Conservation (phyloP, 257 asterid genomes). For the Solanum virginianum region DNA sequence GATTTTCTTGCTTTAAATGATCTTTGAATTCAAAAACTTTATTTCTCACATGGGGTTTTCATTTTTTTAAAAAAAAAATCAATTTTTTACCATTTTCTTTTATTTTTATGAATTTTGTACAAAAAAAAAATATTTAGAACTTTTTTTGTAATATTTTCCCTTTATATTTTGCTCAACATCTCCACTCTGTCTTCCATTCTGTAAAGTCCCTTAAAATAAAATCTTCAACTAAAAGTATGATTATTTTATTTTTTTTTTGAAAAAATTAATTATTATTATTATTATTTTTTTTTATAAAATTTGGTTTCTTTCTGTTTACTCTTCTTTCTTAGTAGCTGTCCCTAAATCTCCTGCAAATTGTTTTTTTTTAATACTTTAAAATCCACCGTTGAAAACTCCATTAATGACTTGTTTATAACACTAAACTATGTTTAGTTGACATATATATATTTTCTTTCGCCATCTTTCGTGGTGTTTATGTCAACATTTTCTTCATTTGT, state of each 20-base stretch:
- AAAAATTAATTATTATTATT: neutral
- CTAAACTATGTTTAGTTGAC: slow-evolving; percentile 17
- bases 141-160: neutral
- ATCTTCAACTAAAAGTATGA: neutral
- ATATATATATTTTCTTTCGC: neutral
- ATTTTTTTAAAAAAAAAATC: neutral
- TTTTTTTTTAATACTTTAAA: slow-evolving; percentile 9
- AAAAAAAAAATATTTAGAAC: neutral
- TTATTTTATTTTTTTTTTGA: neutral
- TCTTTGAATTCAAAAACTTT: neutral
- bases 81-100: neutral
- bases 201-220: slow-evolving; percentile 26
- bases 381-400: slow-evolving; percentile 10
- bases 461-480: too few relatives aligned
- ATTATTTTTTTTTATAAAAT: neutral
- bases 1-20: neutral
- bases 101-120: neutral
- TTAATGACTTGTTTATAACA: slow-evolving; percentile 12
- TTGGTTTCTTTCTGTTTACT: slow-evolving; percentile 11
- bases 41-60: neutral
- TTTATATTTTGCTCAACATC: slow-evolving; percentile 22
- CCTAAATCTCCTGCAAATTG: slow-evolving; percentile 46
- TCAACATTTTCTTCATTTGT: neutral
- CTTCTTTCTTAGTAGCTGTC: slow-evolving; percentile 30
- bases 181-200: slow-evolving; percentile 45